Conservation (phyloP, 345 rosid genomes). For the Eucalyptus leucophloia region DNA sequence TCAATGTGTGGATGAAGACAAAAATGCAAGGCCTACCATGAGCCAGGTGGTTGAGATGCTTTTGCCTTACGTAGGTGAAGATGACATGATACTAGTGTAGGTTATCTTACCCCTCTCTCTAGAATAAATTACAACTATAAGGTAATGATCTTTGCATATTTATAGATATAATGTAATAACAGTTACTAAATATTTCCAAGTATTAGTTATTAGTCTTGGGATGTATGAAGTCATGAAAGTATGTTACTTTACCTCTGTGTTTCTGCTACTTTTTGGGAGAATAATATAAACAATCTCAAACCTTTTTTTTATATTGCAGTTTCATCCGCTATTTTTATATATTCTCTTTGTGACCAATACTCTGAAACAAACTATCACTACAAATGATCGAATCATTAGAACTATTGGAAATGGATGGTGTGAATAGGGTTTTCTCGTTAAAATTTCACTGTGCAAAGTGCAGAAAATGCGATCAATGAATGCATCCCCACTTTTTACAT, state of each 20-base stretch:
- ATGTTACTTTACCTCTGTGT: neutral
- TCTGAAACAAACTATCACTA: too few species aligned
- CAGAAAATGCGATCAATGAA: neutral
- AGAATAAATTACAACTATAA: too few species aligned
- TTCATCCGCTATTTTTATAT: too few species aligned
- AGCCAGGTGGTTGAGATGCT: slow-evolving; percentile 8
- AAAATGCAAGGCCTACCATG: slow-evolving; percentile 12
- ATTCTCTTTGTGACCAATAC: too few species aligned
- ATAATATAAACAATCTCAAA: too few species aligned
- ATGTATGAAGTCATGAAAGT: neutral
- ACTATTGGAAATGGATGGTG: neutral
- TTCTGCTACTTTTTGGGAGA: neutral
- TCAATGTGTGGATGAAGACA: slow-evolving; percentile 2
- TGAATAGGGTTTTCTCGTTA: neutral
- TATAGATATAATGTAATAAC: neutral
- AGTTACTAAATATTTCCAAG: too few species aligned
- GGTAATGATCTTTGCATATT: neutral
- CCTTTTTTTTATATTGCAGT: too few species aligned
- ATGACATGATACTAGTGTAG: neutral
- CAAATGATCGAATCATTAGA: neutral
- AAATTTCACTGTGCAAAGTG: neutral
- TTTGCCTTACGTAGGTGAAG: neutral
- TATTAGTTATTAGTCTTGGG: neutral
- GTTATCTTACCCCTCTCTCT: neutral
- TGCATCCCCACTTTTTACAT: neutral